phyloP scores from a whole-genome alignment of 805 yeast genomes.

The Metahyphopichia silvanorum region DNA sequence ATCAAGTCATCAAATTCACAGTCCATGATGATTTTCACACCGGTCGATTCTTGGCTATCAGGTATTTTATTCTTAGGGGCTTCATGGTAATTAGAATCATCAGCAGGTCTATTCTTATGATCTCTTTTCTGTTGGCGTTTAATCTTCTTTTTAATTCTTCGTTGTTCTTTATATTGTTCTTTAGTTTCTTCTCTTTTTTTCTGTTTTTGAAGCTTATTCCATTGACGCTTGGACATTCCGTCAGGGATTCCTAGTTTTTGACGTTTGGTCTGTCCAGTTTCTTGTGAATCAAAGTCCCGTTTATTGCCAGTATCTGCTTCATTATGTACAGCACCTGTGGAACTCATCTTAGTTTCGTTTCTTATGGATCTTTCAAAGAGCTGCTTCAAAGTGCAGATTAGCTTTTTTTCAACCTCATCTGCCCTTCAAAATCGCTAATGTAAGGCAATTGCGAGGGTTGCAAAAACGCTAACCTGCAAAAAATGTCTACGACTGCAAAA shows the following conservation, averaged over 20 bases:
- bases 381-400: too few relatives aligned
- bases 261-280: conserved; percentile 1
- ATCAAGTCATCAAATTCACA: conserved; percentile 89
- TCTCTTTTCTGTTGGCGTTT: conserved; percentile 12
- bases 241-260: conserved; percentile 49
- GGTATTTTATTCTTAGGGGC: conserved; percentile 25
- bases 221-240: conserved; percentile 84
- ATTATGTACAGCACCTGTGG: too few relatives aligned
- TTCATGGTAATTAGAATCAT: conserved; percentile 27
- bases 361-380: too few relatives aligned
- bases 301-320: neutral
- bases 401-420: too few relatives aligned
- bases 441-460: too few relatives aligned
- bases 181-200: conserved; percentile 62
- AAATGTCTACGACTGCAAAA: too few relatives aligned
- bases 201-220: conserved; percentile 67
- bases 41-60: conserved; percentile 45
- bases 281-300: neutral
- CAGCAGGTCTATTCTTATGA: conserved; percentile 21
- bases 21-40: conserved; percentile 66
- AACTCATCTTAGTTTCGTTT: too few relatives aligned
- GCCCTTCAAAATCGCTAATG: too few relatives aligned
- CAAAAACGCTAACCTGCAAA: too few relatives aligned
- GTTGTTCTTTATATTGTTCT: conserved; percentile 53
- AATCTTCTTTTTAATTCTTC: conserved; percentile 53